These are phyloP conservation scores for Malassezia dermatis DNA, from an alignment of 1,284 basidiomycete species.

Conservation along the genomic window DNA sequence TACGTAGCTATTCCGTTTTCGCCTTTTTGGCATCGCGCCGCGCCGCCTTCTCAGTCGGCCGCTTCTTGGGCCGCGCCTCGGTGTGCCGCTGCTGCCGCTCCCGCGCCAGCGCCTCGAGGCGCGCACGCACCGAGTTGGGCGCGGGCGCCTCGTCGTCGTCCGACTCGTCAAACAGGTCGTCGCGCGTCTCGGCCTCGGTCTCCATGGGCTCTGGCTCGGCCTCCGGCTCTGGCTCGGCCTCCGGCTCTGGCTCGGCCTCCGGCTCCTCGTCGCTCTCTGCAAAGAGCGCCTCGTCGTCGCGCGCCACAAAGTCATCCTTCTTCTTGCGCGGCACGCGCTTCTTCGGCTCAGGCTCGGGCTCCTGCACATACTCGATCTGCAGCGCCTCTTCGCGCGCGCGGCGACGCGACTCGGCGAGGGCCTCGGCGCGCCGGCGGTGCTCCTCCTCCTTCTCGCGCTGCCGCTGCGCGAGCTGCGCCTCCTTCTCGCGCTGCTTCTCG, in stretches of 20 bases:
- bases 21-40: slow-evolving; percentile 19
- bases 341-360: slow-evolving; percentile 23
- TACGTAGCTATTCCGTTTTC: slow-evolving; percentile 10
- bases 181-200: background rate
- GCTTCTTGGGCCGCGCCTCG: slow-evolving; percentile 5
- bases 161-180: background rate
- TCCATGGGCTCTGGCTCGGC: slow-evolving; percentile 9
- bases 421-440: slow-evolving; percentile 29
- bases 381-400: slow-evolving; percentile 32
- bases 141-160: slow-evolving; percentile 3
- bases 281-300: slow-evolving; percentile 19
- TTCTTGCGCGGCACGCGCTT: slow-evolving; percentile 20
- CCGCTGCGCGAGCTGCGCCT: slow-evolving; percentile 29
- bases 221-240: slow-evolving; percentile 17
- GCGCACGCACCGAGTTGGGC: slow-evolving; percentile 10
- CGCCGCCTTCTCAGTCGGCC: slow-evolving; percentile 4
- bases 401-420: slow-evolving; percentile 32
- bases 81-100: slow-evolving; percentile 16
- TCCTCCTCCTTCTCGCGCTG: slow-evolving; percentile 31
- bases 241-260: slow-evolving; percentile 17
- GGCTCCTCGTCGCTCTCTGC: slow-evolving; percentile 19
- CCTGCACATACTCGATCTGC: slow-evolving; percentile 36
- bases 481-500: slow-evolving; percentile 30
- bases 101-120: slow-evolving; percentile 11
- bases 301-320: slow-evolving; percentile 22